Evolutionary conservation across 31 red algal species (phyloP), one percentile per base, ranked within the genome.

Genomic region (Odonthalia washingtoniensis): DNA sequence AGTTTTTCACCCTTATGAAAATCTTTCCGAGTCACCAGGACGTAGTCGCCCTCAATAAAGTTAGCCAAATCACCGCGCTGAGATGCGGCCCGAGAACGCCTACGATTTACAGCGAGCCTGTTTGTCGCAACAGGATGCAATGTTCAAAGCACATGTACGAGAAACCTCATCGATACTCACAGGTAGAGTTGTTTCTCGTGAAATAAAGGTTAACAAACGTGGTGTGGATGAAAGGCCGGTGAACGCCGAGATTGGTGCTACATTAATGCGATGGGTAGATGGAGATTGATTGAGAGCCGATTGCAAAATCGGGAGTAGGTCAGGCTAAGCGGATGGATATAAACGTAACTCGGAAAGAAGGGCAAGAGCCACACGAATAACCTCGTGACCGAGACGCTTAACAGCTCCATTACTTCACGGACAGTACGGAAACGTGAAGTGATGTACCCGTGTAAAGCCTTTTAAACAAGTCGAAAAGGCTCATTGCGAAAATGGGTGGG

Each of bases 371-470:
- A 77, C 64, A 21, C 33, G 70, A 5, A 74, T 4, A 74, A 74
- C 5, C 46, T 74, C 70, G 3, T 39, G 4, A 3, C 32, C 70
- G 3, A 74, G 26, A 4, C 70, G 33, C 70, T 90, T 69, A 21
- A 90, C 87, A 0, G 87, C 49, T 31, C 87, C 66, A 32, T 90
- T 90, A 2, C 17, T 65, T 43, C 67, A 49, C 0, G 69, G 52
- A 61, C 26, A 82, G 43, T 75, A 82, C 33, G 78, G 18, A 3
- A 65, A 42, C 1, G 78, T 90, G 1, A 82, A 90, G 0, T 74
- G 42, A 18, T 90, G 78, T n/a, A n/a, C n/a, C n/a, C n/a, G n/a
- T n/a, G n/a, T n/a, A n/a, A n/a, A n/a, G n/a, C n/a, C n/a, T n/a
- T n/a, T n/a, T n/a, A n/a, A n/a, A n/a, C n/a, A n/a, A n/a, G n/a